Evolutionary conservation across 495 filamentous ascomycete genomes (phyloP).

Genomic region (Tuber umbilicatum): DNA sequence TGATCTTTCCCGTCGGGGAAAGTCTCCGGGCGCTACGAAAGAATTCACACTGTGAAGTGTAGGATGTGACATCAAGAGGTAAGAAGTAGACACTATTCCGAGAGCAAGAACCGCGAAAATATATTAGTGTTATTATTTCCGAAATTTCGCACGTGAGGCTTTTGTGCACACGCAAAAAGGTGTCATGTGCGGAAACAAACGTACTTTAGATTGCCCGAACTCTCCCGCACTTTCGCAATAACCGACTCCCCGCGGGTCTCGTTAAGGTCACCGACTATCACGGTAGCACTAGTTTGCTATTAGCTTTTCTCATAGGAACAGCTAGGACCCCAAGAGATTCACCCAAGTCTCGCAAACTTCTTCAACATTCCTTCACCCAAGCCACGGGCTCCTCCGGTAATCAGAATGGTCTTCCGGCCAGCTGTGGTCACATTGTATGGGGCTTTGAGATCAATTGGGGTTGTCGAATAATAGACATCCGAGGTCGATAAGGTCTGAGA

Average conservation of each 20-base stretch:
- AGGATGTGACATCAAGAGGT: constrained; percentile 54
- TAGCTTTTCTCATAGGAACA: neutral
- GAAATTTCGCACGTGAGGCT: neutral
- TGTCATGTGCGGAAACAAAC: neutral
- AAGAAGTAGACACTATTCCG: constrained; percentile 48
- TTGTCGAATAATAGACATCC: constrained; percentile 21
- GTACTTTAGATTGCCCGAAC: constrained; percentile 38
- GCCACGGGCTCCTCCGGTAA: constrained; percentile 51
- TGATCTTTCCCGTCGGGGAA: constrained; percentile 53
- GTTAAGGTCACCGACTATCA: constrained; percentile 50
- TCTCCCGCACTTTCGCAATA: constrained; percentile 35
- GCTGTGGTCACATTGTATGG: constrained; percentile 17
- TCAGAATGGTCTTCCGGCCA: constrained; percentile 47
- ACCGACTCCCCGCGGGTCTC: constrained; percentile 43
- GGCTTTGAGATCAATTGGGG: constrained; percentile 22
- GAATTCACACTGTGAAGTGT: constrained; percentile 55
- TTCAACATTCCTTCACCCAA: constrained; percentile 47
- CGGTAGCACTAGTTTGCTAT: constrained; percentile 43
- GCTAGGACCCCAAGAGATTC: neutral
- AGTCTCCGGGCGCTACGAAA: constrained; percentile 52
- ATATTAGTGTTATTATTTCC: constrained; percentile 5
- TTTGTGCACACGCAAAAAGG: neutral
- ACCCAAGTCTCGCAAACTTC: constrained; percentile 45
- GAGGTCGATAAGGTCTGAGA: constrained; percentile 9
- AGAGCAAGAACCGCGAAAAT: neutral